Base-by-base conservation (phyloP, 345 rosid species). In the Rubroshorea leprosula region DNA sequence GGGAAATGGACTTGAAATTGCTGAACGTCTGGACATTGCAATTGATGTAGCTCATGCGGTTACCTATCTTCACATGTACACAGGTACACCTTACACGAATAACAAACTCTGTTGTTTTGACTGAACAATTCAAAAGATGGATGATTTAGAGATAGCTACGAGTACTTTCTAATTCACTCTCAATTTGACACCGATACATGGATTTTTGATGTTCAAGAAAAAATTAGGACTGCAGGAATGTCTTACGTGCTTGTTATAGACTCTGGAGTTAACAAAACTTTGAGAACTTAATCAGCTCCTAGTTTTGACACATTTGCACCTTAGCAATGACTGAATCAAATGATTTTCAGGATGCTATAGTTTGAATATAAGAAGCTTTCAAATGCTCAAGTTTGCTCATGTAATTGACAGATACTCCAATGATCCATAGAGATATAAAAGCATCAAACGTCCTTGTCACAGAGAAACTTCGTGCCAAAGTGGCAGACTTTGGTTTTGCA, bases 11-110 rank as follows among this genome's bases (percentile, higher is more conserved):
- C 89, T 86, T 23, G 91, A 86, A 77, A 74, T 83, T 45, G 78
- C 83, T 17, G 83, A 92, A 54, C 95, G 96, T 27, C 79, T 92
- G 54, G 96, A 89, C 53, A 80, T 92, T 57, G 91, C 98, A 0
- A 84, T 85, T 52, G 98, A 92, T 80, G 86, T 92, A 15, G 95
- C 98, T 67, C 98, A 92, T 76, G 98, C 93, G 23, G 62, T 86
- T 49, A 76, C 98, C 54, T 92, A 89, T 71, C 87, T 92, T 23
- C 98, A 89, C 73, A 78, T 78, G 53, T 92, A 92, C 60, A 67
- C 96, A 49, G 98, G 98, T 86, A 68, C n/a, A n/a, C n/a, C n/a
- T n/a, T n/a, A n/a, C n/a, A n/a, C n/a, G n/a, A n/a, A n/a, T n/a
- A n/a, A n/a, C n/a, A n/a, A n/a, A n/a, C n/a, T n/a, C n/a, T n/a